Evolutionary conservation across 495 filamentous ascomycete species (phyloP).

Genomic region (Lasiosphaeriaceae sp.): DNA sequence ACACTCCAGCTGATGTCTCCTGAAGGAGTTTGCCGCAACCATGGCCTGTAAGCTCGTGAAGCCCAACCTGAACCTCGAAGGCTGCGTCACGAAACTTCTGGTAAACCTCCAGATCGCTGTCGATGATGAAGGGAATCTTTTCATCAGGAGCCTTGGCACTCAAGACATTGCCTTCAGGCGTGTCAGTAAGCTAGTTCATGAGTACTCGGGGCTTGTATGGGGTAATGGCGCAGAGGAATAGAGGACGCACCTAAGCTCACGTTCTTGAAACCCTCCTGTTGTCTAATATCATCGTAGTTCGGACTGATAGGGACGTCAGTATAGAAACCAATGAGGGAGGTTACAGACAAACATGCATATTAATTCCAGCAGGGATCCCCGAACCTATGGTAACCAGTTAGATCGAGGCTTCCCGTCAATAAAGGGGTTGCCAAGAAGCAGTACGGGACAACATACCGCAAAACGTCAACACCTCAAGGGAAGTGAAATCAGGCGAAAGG

Average conservation of each 20-base stretch:
- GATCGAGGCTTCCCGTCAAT: background rate
- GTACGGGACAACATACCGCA: conserved; percentile 24
- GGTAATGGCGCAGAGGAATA: too few relatives aligned
- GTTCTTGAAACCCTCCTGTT: conserved; percentile 96
- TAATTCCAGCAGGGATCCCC: conserved; percentile 77
- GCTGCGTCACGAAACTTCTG: conserved; percentile 74
- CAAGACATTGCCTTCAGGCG: conserved; percentile 79
- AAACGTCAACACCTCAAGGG: conserved; percentile 64
- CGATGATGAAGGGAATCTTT: conserved; percentile 79
- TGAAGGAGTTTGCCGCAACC: conserved; percentile 94
- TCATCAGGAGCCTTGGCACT: conserved; percentile 87
- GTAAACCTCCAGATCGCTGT: conserved; percentile 71
- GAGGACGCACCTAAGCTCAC: conserved; percentile 45
- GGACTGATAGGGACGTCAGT: conserved; percentile 58
- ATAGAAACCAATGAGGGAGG: background rate
- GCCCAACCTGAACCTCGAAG: conserved; percentile 92
- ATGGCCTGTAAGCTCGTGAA: conserved; percentile 87
- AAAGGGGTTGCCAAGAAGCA: background rate
- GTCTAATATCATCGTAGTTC: conserved; percentile 93
- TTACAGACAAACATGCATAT: conserved; percentile 35
- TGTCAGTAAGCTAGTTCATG: background rate
- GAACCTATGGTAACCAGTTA: conserved; percentile 43
- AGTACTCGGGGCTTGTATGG: too few relatives aligned
- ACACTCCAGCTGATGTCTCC: conserved; percentile 74
- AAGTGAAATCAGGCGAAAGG: conserved; percentile 90